Evolutionary conservation across 805 yeast genomes (phyloP), one percentile per base, ranked within the genome.

Genomic region (Yarrowia alimentaria): DNA sequence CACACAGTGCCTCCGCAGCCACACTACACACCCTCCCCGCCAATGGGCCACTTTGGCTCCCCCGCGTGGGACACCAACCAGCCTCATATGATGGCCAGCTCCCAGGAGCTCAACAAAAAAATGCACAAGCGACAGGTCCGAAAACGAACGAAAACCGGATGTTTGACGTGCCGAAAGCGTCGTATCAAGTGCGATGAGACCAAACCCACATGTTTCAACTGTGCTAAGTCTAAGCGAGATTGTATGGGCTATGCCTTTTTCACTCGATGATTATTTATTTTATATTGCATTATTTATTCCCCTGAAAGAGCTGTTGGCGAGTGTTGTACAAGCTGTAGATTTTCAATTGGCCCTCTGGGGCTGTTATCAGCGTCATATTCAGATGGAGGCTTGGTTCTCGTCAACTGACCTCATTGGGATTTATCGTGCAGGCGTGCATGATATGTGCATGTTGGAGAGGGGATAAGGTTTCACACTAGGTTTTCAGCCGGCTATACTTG

Each of bases 151-250:
- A 70, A 85, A 59, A 82, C 89, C 0, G 91, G 91, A 2, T 83
- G 90, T 62, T 64, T 81, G 52, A 83, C 90, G 1, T 83, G 90
- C 62, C 72, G 89, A 25, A 76, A 79, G 60, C 67, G 89, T 55
- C 69, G 89, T 35, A 80, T 83, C 60, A 83, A 83, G 66, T 83
- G 90, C 64, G 90, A 83, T 64, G 90, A 83, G 67, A 64, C 81
- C 42, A 82, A 79, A 58, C 88, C 89, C 1, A 70, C 74, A 52
- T 83, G 90, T 62, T 71, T 69, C 58, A 83, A 83, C 60, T 83
- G 90, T 62, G 81, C 78, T 57, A 74, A 82, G 52, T 71, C 79
- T 18, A 77, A 77, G 60, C 80, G 82, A 53, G 73, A 75, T 9
- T 83, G 90, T 58, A 65, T 78, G n/a, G 89, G 88, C 4, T 83